Percentiles rank a stretch among this genome's conserved stretches.
Evolutionary conservation across 2,329 filamentous ascomycete genomes (phyloP).

Genomic region (Boeremia exigua): DNA sequence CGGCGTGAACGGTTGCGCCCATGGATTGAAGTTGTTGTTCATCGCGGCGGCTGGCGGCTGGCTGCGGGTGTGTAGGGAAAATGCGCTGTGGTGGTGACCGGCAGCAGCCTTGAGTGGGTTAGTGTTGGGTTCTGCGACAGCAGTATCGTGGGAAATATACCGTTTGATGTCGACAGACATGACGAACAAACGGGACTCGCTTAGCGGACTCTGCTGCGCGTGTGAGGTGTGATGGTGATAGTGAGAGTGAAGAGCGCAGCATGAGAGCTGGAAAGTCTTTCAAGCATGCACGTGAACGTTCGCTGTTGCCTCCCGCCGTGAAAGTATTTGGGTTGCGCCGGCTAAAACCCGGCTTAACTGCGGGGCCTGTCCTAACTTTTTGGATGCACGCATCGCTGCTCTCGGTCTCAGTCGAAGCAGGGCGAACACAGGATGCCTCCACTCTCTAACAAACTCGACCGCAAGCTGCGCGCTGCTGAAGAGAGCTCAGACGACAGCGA

Average conservation of each 20-base stretch:
- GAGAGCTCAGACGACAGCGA: conserved; percentile 47
- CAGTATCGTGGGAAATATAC: conserved; percentile 35
- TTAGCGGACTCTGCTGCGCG: conserved; percentile 12
- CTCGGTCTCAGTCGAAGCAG: background rate
- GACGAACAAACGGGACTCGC: conserved; percentile 24
- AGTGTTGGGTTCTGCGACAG: conserved; percentile 33
- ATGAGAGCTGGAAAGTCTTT: conserved; percentile 10
- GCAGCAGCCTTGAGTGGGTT: conserved; percentile 31
- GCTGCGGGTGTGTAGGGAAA: conserved; percentile 11
- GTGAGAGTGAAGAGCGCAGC: conserved; percentile 9
- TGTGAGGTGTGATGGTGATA: conserved; percentile 10
- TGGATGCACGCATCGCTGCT: conserved; percentile 1
- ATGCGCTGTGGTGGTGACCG: conserved; percentile 30
- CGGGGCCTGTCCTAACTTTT: conserved; percentile 16
- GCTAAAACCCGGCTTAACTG: conserved; percentile 3
- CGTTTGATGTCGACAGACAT: conserved; percentile 35
- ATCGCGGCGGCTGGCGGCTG: conserved; percentile 23
- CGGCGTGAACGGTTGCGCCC: conserved; percentile 28
- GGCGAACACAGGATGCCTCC: conserved; percentile 32
- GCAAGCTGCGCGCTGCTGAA: conserved; percentile 44
- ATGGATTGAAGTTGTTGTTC: conserved; percentile 29
- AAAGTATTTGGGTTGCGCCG: conserved; percentile 12
- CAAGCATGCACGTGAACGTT: conserved; percentile 11
- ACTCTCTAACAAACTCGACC: conserved; percentile 45
- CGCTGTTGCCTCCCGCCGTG: conserved; percentile 10